phyloP scores from a whole-genome alignment of 2,329 filamentous ascomycete genomes.

The Knoxdaviesia proteae region DNA sequence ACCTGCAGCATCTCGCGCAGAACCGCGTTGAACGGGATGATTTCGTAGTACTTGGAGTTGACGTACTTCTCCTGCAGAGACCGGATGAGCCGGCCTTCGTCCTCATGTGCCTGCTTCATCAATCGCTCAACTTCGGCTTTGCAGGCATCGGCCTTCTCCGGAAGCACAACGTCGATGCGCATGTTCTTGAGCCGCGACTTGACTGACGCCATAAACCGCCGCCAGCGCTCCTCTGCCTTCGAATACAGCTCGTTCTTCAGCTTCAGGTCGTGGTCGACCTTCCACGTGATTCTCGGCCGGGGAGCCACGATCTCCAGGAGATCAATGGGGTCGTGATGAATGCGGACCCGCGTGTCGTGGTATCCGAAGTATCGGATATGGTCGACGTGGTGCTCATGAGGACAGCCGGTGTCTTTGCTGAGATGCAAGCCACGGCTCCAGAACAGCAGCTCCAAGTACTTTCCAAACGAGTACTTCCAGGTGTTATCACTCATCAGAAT shows the following conservation, averaged over 20 bases:
- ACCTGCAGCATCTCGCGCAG: slow-evolving; percentile 83
- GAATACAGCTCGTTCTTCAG: slow-evolving; percentile 83
- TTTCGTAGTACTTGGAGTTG: slow-evolving; percentile 86
- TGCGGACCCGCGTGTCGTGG: slow-evolving; percentile 62
- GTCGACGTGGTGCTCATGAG: slow-evolving; percentile 81
- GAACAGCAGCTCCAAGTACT: slow-evolving; percentile 93
- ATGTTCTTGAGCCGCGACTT: slow-evolving; percentile 70
- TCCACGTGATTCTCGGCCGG: slow-evolving; percentile 81
- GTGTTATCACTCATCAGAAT: slow-evolving; percentile 83
- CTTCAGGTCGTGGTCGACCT: slow-evolving; percentile 80
- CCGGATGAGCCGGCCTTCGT: slow-evolving; percentile 51
- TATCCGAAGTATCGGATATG: slow-evolving; percentile 87
- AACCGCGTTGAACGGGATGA: slow-evolving; percentile 79
- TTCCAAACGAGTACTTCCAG: slow-evolving; percentile 97
- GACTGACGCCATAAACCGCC: slow-evolving; percentile 73
- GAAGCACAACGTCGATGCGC: slow-evolving; percentile 73
- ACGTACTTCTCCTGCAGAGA: slow-evolving; percentile 82
- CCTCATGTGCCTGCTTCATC: slow-evolving; percentile 61
- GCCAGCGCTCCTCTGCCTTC: slow-evolving; percentile 62
- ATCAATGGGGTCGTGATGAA: slow-evolving; percentile 85
- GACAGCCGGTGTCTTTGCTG: slow-evolving; percentile 49
- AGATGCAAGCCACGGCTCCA: slow-evolving; percentile 74
- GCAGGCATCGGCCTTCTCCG: slow-evolving; percentile 69
- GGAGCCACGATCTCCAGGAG: slow-evolving; percentile 90
- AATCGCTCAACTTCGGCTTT: slow-evolving; percentile 62